Conservation (phyloP, 352 stramenopile species). For the Globisporangium paddicum region DNA sequence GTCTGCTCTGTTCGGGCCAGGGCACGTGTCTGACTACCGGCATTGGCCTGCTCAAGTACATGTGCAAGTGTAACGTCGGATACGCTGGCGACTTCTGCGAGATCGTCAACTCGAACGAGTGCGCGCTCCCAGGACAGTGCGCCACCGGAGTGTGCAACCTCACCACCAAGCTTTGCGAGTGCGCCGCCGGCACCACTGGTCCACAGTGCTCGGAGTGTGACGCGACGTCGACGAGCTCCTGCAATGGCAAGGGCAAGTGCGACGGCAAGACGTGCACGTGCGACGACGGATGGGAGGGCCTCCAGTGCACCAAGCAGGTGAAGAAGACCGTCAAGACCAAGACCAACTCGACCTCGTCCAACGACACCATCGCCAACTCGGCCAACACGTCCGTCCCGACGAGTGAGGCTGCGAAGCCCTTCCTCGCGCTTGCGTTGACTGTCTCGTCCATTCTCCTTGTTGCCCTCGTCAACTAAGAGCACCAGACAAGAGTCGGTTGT, state of each 20-base stretch:
- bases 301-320: conserved; percentile 64
- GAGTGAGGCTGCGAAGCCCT: conserved; percentile 14
- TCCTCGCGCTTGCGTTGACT: conserved; percentile 24
- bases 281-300: conserved; percentile 48
- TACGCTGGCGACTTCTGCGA: conserved; percentile 63
- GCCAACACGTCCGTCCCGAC: conserved; percentile 14
- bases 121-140: conserved; percentile 64
- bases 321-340: conserved; percentile 33
- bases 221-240: conserved; percentile 43
- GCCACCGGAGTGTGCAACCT: conserved; percentile 64
- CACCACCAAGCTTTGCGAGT: conserved; percentile 60
- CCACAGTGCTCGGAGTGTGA: conserved; percentile 74
- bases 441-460: conserved; percentile 27
- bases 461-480: conserved; percentile 14
- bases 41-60: conserved; percentile 43
- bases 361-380: conserved; percentile 10
- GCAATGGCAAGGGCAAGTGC: conserved; percentile 59
- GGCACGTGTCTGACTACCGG: conserved; percentile 50
- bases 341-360: conserved; percentile 8
- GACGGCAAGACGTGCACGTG: conserved; percentile 48
- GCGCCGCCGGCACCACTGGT: conserved; percentile 52
- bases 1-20: conserved; percentile 54
- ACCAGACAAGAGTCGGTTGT: neutral
- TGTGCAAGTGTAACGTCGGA: conserved; percentile 66
- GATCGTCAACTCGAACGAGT: conserved; percentile 68